These are phyloP conservation scores for Mortierella alpina DNA, from an alignment of 192 early-diverging fungal species.

Conservation along the genomic window DNA sequence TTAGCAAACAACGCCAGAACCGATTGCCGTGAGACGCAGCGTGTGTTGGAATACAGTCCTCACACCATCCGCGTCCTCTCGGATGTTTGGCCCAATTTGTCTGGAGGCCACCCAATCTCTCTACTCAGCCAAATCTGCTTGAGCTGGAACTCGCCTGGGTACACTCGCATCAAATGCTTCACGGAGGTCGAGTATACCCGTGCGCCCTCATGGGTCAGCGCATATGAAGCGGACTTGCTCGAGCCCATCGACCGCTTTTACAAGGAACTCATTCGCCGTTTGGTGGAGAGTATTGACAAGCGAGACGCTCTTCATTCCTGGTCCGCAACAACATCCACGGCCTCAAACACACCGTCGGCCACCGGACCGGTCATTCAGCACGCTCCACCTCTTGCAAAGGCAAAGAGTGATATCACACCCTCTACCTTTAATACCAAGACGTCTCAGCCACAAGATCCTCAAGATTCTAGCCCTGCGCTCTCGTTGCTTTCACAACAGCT, in stretches of 20 bases:
- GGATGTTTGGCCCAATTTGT: slow-evolving; percentile 23
- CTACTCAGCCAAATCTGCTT: slow-evolving; percentile 41
- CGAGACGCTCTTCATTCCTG: neutral
- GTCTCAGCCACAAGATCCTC: neutral
- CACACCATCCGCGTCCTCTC: slow-evolving; percentile 14
- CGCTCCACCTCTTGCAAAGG: too few species aligned
- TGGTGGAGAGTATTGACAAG: slow-evolving; percentile 15
- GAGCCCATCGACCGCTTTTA: slow-evolving; percentile 27
- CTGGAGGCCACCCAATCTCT: slow-evolving; percentile 36
- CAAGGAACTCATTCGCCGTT: slow-evolving; percentile 14
- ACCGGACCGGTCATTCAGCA: too few species aligned
- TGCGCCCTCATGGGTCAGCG: slow-evolving; percentile 27
- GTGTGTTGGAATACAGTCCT: too few species aligned
- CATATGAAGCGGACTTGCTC: slow-evolving; percentile 18
- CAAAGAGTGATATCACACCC: too few species aligned
- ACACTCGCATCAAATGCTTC: slow-evolving; percentile 31
- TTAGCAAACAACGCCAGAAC: too few species aligned
- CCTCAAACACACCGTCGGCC: neutral
- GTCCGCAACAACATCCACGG: neutral
- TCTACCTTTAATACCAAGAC: neutral
- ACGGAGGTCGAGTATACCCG: slow-evolving; percentile 38
- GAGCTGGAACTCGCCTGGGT: slow-evolving; percentile 26
- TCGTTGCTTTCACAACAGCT: slow-evolving; percentile 27
- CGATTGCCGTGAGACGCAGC: too few species aligned
- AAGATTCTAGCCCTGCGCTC: slow-evolving; percentile 16